Evolutionary conservation across 2,329 filamentous ascomycete species (phyloP).

Genomic region (Verticillium klebahnii): DNA sequence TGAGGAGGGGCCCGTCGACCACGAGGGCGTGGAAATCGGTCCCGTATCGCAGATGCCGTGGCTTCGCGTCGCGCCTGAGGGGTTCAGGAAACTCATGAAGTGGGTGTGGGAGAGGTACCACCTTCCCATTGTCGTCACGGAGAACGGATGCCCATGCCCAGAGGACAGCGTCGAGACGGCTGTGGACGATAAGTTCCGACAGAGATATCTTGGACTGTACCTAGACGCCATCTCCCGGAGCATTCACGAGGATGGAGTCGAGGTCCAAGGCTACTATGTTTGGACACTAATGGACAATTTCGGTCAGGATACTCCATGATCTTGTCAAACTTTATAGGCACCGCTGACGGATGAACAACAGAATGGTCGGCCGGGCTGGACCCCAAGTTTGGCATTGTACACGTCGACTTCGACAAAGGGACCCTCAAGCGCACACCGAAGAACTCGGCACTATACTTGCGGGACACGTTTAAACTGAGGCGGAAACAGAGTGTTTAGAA

Average conservation of each 20-base stretch:
- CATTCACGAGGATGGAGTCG: slow-evolving; percentile 65
- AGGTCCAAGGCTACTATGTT: slow-evolving; percentile 76
- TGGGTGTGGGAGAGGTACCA: slow-evolving; percentile 77
- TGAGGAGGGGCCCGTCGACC: slow-evolving; percentile 66
- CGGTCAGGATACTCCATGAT: slow-evolving; percentile 22
- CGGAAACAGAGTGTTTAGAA: not conserved
- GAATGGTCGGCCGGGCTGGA: slow-evolving; percentile 88
- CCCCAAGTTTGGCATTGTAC: slow-evolving; percentile 80
- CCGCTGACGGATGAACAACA: too few relatives aligned
- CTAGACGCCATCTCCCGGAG: slow-evolving; percentile 73
- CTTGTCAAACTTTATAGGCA: too few relatives aligned
- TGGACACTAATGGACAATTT: slow-evolving; percentile 92
- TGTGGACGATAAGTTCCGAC: slow-evolving; percentile 76
- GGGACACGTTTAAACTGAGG: slow-evolving; percentile 13
- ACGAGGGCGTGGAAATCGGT: slow-evolving; percentile 69
- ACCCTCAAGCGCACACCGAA: slow-evolving; percentile 73
- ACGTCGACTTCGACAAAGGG: slow-evolving; percentile 73
- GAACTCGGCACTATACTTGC: slow-evolving; percentile 36
- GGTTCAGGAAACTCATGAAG: slow-evolving; percentile 71
- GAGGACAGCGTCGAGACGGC: slow-evolving; percentile 71
- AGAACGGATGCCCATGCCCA: slow-evolving; percentile 85
- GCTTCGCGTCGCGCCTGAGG: slow-evolving; percentile 70
- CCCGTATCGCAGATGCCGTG: slow-evolving; percentile 78
- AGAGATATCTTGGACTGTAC: slow-evolving; percentile 74
- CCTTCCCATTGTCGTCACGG: slow-evolving; percentile 75